phyloP scores from a whole-genome alignment of 805 yeast genomes.

The Candida patagonica region DNA sequence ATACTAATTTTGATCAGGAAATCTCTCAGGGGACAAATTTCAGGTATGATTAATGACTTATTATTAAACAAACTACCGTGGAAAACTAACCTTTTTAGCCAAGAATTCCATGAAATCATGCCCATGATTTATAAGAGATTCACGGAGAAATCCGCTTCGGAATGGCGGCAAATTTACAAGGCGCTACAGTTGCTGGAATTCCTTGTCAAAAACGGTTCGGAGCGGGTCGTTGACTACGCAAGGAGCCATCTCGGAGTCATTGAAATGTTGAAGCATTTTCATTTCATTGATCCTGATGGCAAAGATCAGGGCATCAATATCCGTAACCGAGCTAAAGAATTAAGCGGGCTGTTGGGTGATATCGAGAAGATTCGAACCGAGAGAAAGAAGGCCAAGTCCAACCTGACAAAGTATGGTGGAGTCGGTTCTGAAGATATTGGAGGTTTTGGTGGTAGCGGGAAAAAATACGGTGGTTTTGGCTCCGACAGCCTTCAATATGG shows the following conservation, averaged over 20 bases:
- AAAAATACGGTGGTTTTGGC: constrained; percentile 30
- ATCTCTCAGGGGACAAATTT: constrained; percentile 93
- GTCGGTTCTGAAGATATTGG: constrained; percentile 39
- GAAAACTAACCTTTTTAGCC: constrained; percentile 14
- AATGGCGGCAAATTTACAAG: constrained; percentile 98
- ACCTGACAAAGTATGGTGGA: constrained; percentile 75
- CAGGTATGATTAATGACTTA: constrained; percentile 21
- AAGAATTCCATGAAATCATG: constrained; percentile 35
- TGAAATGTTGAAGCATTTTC: constrained; percentile 85
- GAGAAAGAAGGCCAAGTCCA: constrained; percentile 82
- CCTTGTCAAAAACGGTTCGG: constrained; percentile 84
- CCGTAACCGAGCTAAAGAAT: constrained; percentile 77
- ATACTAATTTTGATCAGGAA: constrained; percentile 31
- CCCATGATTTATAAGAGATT: constrained; percentile 51
- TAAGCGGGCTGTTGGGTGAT: constrained; percentile 63
- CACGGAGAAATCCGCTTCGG: constrained; percentile 91
- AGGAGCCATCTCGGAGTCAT: constrained; percentile 73
- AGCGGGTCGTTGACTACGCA: constrained; percentile 91
- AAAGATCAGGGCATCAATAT: constrained; percentile 95
- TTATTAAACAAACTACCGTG: not conserved
- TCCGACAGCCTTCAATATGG: constrained; percentile 26
- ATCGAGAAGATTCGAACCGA: constrained; percentile 70
- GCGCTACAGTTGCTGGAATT: constrained; percentile 87
- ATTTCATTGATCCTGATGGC: constrained; percentile 87
- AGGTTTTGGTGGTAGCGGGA: constrained; percentile 27